These are phyloP conservation scores for Platanus orientalis DNA, from an alignment of 164 flowering plant species.

Conservation along the genomic window DNA sequence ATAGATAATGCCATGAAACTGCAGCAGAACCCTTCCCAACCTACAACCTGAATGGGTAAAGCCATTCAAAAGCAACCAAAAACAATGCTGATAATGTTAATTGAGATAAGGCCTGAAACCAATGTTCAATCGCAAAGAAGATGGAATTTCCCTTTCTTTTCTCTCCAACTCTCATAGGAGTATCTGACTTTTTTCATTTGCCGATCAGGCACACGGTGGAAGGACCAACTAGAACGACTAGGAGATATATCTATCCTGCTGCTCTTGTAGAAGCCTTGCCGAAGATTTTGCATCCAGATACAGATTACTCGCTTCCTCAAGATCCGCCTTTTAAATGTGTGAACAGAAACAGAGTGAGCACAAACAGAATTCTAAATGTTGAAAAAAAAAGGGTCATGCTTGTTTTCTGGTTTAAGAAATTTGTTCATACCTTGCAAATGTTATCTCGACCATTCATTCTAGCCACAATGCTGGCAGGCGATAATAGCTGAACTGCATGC, in stretches of 20 bases:
- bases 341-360: not conserved
- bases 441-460: slow-evolving; percentile 83
- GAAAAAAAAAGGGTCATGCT: not conserved
- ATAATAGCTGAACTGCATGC: slow-evolving; percentile 83
- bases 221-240: too few relatives aligned
- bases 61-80: too few relatives aligned
- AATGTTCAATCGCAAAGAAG: too few relatives aligned
- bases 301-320: slow-evolving; percentile 65
- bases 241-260: slow-evolving; percentile 48
- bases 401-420: not conserved
- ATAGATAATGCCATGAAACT: too few relatives aligned
- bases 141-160: too few relatives aligned
- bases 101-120: too few relatives aligned
- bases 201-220: too few relatives aligned
- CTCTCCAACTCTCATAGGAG: too few relatives aligned
- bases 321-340: slow-evolving; percentile 53
- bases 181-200: too few relatives aligned
- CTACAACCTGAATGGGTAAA: too few relatives aligned
- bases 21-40: too few relatives aligned
- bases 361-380: not conserved
- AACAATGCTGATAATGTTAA: too few relatives aligned
- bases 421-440: slow-evolving; percentile 64
- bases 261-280: slow-evolving; percentile 90
- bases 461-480: slow-evolving; percentile 81
- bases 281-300: slow-evolving; percentile 95